Evolutionary conservation across 1,284 basidiomycete species (phyloP).

Genomic region (Papiliotrema fonsecae): DNA sequence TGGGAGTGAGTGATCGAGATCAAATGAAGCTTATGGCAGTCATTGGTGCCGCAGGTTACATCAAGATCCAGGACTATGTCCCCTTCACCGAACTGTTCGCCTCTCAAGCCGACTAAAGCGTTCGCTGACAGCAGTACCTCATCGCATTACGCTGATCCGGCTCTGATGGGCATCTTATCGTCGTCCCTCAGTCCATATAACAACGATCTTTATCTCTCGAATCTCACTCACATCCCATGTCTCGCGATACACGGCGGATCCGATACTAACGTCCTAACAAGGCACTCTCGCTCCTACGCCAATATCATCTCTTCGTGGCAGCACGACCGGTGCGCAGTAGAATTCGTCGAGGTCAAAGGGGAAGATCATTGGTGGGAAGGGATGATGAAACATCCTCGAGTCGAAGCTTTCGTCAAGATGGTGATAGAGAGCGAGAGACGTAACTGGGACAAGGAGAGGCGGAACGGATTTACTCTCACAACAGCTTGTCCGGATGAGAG

Average conservation of each 20-base stretch:
- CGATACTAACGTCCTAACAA: slow-evolving; percentile 44
- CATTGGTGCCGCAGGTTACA: slow-evolving; percentile 68
- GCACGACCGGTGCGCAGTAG: slow-evolving; percentile 10
- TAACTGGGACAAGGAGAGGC: slow-evolving; percentile 19
- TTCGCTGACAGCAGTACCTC: slow-evolving; percentile 10
- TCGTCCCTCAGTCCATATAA: slow-evolving; percentile 72
- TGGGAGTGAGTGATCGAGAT: slow-evolving; percentile 41
- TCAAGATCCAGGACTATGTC: slow-evolving; percentile 80
- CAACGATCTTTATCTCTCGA: slow-evolving; percentile 77
- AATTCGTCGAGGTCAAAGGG: slow-evolving; percentile 38
- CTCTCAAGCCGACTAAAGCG: not conserved
- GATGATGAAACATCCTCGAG: slow-evolving; percentile 35
- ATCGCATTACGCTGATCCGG: slow-evolving; percentile 68
- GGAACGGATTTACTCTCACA: slow-evolving; percentile 42
- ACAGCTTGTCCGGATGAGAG: slow-evolving; percentile 47
- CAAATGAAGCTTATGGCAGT: slow-evolving; percentile 47
- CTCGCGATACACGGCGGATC: slow-evolving; percentile 71
- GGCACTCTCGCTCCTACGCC: slow-evolving; percentile 34
- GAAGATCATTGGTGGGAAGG: slow-evolving; percentile 47
- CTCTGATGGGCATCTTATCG: slow-evolving; percentile 63
- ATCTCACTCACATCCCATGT: slow-evolving; percentile 60
- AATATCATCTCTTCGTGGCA: slow-evolving; percentile 28
- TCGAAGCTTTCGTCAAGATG: slow-evolving; percentile 29
- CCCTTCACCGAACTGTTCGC: slow-evolving; percentile 59
- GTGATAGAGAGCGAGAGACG: slow-evolving; percentile 11